phyloP scores from a whole-genome alignment of 1,284 basidiomycete genomes.

The Boletellus deceptivus region DNA sequence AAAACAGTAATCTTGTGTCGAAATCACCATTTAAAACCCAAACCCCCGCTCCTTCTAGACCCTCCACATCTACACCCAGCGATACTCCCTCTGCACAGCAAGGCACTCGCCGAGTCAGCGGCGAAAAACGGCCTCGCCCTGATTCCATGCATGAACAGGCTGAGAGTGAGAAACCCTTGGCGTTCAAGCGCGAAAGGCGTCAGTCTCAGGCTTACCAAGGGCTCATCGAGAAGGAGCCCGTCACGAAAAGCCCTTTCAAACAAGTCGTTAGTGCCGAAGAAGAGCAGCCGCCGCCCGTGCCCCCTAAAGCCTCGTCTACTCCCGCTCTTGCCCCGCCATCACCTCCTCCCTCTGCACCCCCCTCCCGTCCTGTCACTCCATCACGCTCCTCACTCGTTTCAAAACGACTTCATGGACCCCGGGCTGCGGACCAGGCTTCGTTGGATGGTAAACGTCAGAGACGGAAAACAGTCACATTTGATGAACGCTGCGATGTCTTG shows the following conservation, averaged over 20 bases:
- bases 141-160: conserved; percentile 64
- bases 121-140: conserved; percentile 70
- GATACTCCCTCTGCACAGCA: conserved; percentile 7
- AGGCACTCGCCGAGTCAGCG: conserved; percentile 58
- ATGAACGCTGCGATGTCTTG: conserved; percentile 83
- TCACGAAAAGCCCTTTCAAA: conserved; percentile 85
- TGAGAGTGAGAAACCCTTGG: conserved; percentile 68
- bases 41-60: conserved; percentile 46
- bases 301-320: conserved; percentile 19
- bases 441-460: conserved; percentile 48
- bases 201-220: conserved; percentile 76
- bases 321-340: conserved; percentile 23
- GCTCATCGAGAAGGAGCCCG: conserved; percentile 73
- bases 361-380: conserved; percentile 46
- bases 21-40: conserved; percentile 87
- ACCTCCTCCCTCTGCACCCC: conserved; percentile 26
- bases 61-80: conserved; percentile 30
- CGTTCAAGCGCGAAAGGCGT: conserved; percentile 69
- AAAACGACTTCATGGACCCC: conserved; percentile 80
- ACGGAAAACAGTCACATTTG: conserved; percentile 84
- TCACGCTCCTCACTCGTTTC: conserved; percentile 76
- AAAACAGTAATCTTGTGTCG: conserved; percentile 79
- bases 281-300: conserved; percentile 29
- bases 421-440: conserved; percentile 50
- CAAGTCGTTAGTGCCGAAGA: conserved; percentile 20